Evolutionary conservation across 306 rosid genomes (phyloP).

Genomic region (Arachis stenosperma): DNA sequence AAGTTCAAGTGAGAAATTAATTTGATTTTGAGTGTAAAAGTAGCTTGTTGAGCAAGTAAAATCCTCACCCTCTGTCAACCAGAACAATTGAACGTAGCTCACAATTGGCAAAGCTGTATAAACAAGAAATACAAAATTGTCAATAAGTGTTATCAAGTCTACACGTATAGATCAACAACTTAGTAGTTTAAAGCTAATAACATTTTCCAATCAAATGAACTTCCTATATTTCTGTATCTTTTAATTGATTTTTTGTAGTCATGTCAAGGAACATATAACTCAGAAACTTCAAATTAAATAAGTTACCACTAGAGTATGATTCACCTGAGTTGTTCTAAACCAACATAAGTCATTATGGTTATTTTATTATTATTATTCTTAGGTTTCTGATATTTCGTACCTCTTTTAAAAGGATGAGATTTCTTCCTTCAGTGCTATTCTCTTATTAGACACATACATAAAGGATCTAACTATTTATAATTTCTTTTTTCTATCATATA

Average conservation of each 20-base stretch:
- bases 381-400: background rate
- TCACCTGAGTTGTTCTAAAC: background rate
- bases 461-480: constrained; percentile 5
- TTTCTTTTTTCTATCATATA: constrained; percentile 9
- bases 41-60: constrained; percentile 4
- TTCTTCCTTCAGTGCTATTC: background rate
- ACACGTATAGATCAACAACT: background rate
- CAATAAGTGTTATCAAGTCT: too few relatives aligned
- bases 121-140: constrained; percentile 18
- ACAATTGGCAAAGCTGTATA: constrained; percentile 76
- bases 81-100: constrained; percentile 83
- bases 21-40: background rate
- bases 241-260: background rate
- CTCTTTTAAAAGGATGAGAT: background rate
- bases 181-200: background rate
- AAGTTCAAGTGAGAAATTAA: constrained; percentile 1
- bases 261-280: background rate
- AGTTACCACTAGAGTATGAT: background rate
- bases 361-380: background rate
- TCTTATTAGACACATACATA: constrained; percentile 15
- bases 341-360: constrained; percentile 15
- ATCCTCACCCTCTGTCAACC: constrained; percentile 66
- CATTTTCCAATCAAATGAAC: background rate
- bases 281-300: constrained; percentile 4
- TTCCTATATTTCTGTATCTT: background rate